These are phyloP conservation scores for Teunomyces stri DNA, from an alignment of 805 yeast species.

Conservation along the genomic window DNA sequence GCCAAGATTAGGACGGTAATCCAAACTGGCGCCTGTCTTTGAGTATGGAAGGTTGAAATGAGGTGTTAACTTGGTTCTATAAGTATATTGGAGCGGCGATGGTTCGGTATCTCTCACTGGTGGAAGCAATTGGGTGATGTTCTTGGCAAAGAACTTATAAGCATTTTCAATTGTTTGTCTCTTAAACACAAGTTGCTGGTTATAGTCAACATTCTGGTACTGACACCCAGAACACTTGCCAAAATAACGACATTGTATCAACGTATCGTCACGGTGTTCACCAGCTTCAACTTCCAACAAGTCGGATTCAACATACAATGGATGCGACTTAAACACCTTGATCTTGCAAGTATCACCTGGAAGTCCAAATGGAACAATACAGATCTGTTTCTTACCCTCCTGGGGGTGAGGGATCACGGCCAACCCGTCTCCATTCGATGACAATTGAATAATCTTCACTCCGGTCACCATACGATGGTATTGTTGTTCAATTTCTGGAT, in stretches of 20 bases:
- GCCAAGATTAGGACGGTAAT: conserved; percentile 70
- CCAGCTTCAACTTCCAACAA: conserved; percentile 47
- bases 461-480: conserved; percentile 60
- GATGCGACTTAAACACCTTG: conserved; percentile 75
- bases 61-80: conserved; percentile 93
- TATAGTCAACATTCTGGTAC: conserved; percentile 75
- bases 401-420: conserved; percentile 67
- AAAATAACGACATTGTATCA: conserved; percentile 78
- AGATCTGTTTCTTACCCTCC: conserved; percentile 52
- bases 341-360: conserved; percentile 80
- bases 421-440: conserved; percentile 87
- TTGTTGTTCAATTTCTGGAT: conserved; percentile 41
- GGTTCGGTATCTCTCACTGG: conserved; percentile 59
- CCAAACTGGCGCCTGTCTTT: conserved; percentile 26
- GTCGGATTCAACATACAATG: conserved; percentile 72
- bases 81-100: conserved; percentile 73
- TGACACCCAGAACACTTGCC: conserved; percentile 96
- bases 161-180: conserved; percentile 77
- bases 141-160: conserved; percentile 70
- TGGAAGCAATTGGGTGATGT: conserved; percentile 52
- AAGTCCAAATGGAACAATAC: conserved; percentile 78
- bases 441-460: conserved; percentile 55
- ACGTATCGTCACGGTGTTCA: conserved; percentile 49
- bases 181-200: conserved; percentile 70
- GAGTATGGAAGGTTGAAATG: conserved; percentile 81